These are phyloP conservation scores for Phytophthora podocarpi DNA, from an alignment of 352 stramenopile species.

Conservation along the genomic window DNA sequence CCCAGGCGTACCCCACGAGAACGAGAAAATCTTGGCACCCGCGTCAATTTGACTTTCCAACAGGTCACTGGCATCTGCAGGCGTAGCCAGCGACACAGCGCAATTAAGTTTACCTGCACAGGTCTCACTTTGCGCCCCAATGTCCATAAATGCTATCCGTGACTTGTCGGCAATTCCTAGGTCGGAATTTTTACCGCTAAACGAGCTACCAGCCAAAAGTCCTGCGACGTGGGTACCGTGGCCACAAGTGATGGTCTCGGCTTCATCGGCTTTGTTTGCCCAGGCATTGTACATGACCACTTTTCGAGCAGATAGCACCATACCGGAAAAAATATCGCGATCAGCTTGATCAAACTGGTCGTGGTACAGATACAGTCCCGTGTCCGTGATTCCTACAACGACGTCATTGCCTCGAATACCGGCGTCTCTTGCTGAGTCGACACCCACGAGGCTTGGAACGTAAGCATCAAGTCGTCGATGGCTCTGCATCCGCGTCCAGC, in stretches of 20 bases:
- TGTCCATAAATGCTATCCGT: slow-evolving; percentile 93
- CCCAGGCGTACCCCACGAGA: slow-evolving; percentile 80
- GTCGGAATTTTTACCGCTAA: slow-evolving; percentile 53
- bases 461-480: slow-evolving; percentile 67
- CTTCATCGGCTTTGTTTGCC: slow-evolving; percentile 70
- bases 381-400: slow-evolving; percentile 84
- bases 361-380: slow-evolving; percentile 80
- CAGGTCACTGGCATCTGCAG: slow-evolving; percentile 61
- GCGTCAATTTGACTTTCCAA: slow-evolving; percentile 73
- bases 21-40: slow-evolving; percentile 83
- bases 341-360: slow-evolving; percentile 82
- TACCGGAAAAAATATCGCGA: slow-evolving; percentile 49
- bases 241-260: slow-evolving; percentile 70
- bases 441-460: slow-evolving; percentile 62
- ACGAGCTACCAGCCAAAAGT: slow-evolving; percentile 78
- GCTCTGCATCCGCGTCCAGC: slow-evolving; percentile 30
- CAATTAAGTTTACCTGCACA: slow-evolving; percentile 61
- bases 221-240: slow-evolving; percentile 91
- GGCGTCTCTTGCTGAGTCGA: slow-evolving; percentile 57
- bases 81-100: slow-evolving; percentile 61
- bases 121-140: slow-evolving; percentile 58
- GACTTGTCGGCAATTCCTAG: slow-evolving; percentile 77
- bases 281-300: slow-evolving; percentile 83
- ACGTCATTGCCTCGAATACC: slow-evolving; percentile 77
- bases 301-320: slow-evolving; percentile 58